Percentiles rank a stretch among this genome's conserved stretches.
phyloP scores from a whole-genome alignment of 1,284 basidiomycete species.

The Marasmius tenuissimus region DNA sequence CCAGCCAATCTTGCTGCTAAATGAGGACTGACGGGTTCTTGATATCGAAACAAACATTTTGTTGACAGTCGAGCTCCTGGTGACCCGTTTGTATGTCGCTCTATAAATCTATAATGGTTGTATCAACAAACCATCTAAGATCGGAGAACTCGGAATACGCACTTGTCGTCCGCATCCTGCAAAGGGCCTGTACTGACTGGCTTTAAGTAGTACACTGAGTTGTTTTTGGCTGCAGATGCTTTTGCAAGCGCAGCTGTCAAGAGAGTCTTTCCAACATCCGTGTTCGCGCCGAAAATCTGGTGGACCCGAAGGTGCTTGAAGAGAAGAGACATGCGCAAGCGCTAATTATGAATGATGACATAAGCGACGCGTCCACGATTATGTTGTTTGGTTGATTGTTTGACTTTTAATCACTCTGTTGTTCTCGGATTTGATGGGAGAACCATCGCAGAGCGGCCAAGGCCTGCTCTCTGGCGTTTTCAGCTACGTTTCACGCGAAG shows the following conservation, averaged over 20 bases:
- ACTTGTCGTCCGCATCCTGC: slow-evolving; percentile 84
- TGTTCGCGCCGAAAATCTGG: slow-evolving; percentile 91
- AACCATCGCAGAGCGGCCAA: neutral
- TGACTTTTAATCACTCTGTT: neutral
- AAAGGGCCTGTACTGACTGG: slow-evolving; percentile 87
- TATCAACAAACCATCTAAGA: neutral
- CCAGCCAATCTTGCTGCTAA: slow-evolving; percentile 73
- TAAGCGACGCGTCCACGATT: neutral
- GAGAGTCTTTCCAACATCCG: slow-evolving; percentile 91
- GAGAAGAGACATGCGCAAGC: slow-evolving; percentile 42
- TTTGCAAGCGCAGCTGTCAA: slow-evolving; percentile 82
- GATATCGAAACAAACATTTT: slow-evolving; percentile 81
- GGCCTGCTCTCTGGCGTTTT: slow-evolving; percentile 66
- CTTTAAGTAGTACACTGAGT: slow-evolving; percentile 80
- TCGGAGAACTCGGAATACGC: slow-evolving; percentile 23
- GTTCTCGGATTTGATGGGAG: slow-evolving; percentile 4
- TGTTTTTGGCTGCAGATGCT: slow-evolving; percentile 58
- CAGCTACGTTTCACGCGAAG: slow-evolving; percentile 66
- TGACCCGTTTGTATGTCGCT: slow-evolving; percentile 48
- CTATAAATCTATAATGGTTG: slow-evolving; percentile 60
- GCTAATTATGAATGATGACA: neutral
- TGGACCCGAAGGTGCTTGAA: slow-evolving; percentile 84
- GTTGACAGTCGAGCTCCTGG: slow-evolving; percentile 49
- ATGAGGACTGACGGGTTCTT: slow-evolving; percentile 93
- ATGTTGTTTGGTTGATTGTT: slow-evolving; percentile 1